Evolutionary conservation across 75 land plant genomes (phyloP).

Genomic region (Larix kaempferi): DNA sequence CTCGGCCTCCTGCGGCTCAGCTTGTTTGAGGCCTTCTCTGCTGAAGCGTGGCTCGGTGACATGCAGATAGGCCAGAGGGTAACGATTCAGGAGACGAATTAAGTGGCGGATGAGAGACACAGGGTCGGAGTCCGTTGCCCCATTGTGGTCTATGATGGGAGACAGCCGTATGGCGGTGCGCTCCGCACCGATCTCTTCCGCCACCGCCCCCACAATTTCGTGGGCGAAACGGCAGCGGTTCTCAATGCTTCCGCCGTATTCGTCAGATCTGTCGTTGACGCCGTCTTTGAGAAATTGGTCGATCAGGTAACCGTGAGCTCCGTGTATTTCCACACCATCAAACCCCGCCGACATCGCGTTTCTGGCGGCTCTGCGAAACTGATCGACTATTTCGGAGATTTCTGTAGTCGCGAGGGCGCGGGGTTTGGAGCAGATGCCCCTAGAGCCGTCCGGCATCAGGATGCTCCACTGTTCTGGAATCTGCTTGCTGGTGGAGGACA

Average conservation of each 20-base stretch:
- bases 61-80: slow-evolving; percentile 58
- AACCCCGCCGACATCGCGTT: slow-evolving; percentile 75
- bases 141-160: slow-evolving; percentile 77
- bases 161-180: slow-evolving; percentile 67
- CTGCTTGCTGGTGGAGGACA: slow-evolving; percentile 61
- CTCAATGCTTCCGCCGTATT: slow-evolving; percentile 66
- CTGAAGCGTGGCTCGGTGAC: slow-evolving; percentile 76
- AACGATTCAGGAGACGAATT: slow-evolving; percentile 39
- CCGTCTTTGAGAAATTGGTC: slow-evolving; percentile 92
- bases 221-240: slow-evolving; percentile 63
- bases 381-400: slow-evolving; percentile 38
- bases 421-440: slow-evolving; percentile 28
- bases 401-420: slow-evolving; percentile 42
- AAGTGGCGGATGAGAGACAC: slow-evolving; percentile 45
- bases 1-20: slow-evolving; percentile 36
- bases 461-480: slow-evolving; percentile 48
- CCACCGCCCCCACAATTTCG: slow-evolving; percentile 41
- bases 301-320: slow-evolving; percentile 83
- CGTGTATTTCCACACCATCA: slow-evolving; percentile 85
- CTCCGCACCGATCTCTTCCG: slow-evolving; percentile 47
- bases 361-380: slow-evolving; percentile 53
- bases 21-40: slow-evolving; percentile 38
- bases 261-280: slow-evolving; percentile 71
- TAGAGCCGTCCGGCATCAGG: slow-evolving; percentile 45
- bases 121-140: slow-evolving; percentile 63